Conservation (phyloP, 345 rosid species). For the Syzygium aqueum region DNA sequence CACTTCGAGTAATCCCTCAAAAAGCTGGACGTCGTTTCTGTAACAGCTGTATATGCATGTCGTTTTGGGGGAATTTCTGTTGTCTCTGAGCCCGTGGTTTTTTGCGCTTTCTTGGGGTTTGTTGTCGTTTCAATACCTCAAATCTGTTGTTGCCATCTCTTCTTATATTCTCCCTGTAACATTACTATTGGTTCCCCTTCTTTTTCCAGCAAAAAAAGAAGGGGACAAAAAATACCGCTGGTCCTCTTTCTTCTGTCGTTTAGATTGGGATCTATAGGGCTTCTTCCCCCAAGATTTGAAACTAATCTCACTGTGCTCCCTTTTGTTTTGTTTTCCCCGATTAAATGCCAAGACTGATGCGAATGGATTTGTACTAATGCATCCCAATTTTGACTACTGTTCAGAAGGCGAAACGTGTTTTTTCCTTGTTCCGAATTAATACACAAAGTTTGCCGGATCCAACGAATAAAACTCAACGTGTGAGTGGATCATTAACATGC, state of each 20-base stretch:
- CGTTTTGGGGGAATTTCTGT: slow-evolving; percentile 7
- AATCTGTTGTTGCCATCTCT: neutral
- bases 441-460: neutral
- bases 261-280: neutral
- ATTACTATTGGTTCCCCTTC: neutral
- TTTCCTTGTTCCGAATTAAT: no score
- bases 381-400: neutral
- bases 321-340: neutral
- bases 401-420: no score
- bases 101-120: slow-evolving; percentile 11
- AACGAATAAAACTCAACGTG: neutral
- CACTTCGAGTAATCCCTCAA: slow-evolving; percentile 4
- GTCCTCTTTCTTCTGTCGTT: neutral
- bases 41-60: slow-evolving; percentile 15
- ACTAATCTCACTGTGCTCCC: neutral
- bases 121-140: neutral
- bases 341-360: neutral
- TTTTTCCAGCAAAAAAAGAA: neutral
- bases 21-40: neutral
- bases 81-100: slow-evolving; percentile 1
- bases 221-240: neutral
- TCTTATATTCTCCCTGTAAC: neutral
- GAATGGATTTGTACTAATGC: neutral
- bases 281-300: neutral
- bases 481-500: neutral